A percentile compares a stretch with the other conserved stretches of the same genome.
Evolutionary conservation across 768 basidiomycete species (phyloP).

Genomic region (Lepiota venenata): DNA sequence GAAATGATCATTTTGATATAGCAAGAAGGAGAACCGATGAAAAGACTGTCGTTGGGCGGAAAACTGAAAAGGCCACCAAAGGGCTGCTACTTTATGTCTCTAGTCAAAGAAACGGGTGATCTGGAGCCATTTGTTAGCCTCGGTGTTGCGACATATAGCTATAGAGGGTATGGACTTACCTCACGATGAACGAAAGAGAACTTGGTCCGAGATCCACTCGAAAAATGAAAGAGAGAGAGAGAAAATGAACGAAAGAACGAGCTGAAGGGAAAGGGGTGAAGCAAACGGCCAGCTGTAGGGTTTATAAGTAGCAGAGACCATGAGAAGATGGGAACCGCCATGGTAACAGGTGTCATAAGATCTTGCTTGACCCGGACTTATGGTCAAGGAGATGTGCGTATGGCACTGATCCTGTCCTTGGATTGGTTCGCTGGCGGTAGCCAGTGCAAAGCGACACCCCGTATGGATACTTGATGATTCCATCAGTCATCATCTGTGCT

Average conservation of each 20-base stretch:
- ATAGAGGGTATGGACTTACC: constrained; percentile 30
- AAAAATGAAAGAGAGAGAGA: constrained; percentile 37
- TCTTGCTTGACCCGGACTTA: constrained; percentile 3
- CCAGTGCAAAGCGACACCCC: neutral
- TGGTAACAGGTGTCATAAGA: constrained; percentile 31
- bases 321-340: constrained; percentile 25
- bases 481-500: constrained; percentile 1
- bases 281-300: neutral
- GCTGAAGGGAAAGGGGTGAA: constrained; percentile 20
- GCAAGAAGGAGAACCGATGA: constrained; percentile 35
- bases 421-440: constrained; percentile 1
- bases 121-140: constrained; percentile 25
- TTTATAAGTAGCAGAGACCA: constrained; percentile 21
- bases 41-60: constrained; percentile 35
- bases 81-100: constrained; percentile 52
- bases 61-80: constrained; percentile 59
- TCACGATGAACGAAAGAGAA: constrained; percentile 49
- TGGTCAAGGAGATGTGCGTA: constrained; percentile 9
- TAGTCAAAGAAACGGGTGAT: constrained; percentile 68
- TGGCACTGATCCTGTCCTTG: constrained; percentile 4
- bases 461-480: constrained; percentile 6
- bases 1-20: constrained; percentile 59
- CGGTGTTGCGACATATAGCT: neutral
- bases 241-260: constrained; percentile 34
- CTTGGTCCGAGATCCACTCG: constrained; percentile 66